A percentile compares a stretch with the other conserved stretches of the same genome.
These are phyloP conservation scores for Capsicum pubescens DNA, from an alignment of 257 asterid genomes.

Conservation along the genomic window DNA sequence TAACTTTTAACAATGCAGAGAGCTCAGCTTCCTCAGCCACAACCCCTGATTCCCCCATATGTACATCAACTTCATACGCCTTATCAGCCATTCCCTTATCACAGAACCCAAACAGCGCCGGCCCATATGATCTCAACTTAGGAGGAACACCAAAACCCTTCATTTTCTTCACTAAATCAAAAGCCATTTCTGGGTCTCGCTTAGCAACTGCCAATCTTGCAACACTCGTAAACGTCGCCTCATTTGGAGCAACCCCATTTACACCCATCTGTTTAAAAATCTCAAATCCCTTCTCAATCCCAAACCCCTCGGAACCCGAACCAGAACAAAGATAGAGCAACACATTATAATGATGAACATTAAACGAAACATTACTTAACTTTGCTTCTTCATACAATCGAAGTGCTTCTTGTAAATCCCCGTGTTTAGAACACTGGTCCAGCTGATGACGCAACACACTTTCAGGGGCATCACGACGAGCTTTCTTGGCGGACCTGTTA, in stretches of 20 bases:
- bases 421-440: slow-evolving; percentile 19
- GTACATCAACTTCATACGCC: slow-evolving; percentile 85
- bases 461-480: slow-evolving; percentile 24
- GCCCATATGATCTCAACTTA: slow-evolving; percentile 87
- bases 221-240: slow-evolving; percentile 88
- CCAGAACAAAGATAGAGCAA: slow-evolving; percentile 75
- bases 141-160: slow-evolving; percentile 67
- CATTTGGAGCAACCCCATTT: slow-evolving; percentile 73
- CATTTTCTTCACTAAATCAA: slow-evolving; percentile 77
- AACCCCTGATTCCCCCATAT: slow-evolving; percentile 75
- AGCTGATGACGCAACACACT: slow-evolving; percentile 4
- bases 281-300: slow-evolving; percentile 74
- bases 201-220: slow-evolving; percentile 90
- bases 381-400: slow-evolving; percentile 81
- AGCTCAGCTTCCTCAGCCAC: slow-evolving; percentile 85
- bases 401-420: slow-evolving; percentile 57
- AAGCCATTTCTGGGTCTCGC: slow-evolving; percentile 85
- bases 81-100: slow-evolving; percentile 65
- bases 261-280: slow-evolving; percentile 72
- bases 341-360: slow-evolving; percentile 70
- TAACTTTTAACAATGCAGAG: slow-evolving; percentile 69
- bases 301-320: slow-evolving; percentile 33
- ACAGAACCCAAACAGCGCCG: slow-evolving; percentile 84
- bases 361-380: slow-evolving; percentile 50
- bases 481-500: neutral